phyloP scores from a whole-genome alignment of 257 asterid species.

The Henckelia pumila region DNA sequence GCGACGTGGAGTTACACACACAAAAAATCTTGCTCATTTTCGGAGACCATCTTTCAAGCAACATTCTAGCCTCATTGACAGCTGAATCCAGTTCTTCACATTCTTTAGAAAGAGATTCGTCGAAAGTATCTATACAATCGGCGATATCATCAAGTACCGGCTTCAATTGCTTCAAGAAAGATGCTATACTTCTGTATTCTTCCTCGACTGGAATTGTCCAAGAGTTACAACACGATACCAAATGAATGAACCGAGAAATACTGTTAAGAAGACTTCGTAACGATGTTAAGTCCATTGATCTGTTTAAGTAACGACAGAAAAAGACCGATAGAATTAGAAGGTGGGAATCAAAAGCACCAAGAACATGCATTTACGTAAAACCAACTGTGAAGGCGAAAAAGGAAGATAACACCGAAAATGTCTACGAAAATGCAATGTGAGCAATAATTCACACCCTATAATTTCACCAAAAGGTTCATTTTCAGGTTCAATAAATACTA shows the following conservation, averaged over 20 bases:
- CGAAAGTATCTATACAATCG: conserved; percentile 42
- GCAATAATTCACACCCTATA: background rate
- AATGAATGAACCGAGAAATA: conserved; percentile 84
- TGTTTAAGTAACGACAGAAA: conserved; percentile 30
- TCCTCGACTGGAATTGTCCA: conserved; percentile 63
- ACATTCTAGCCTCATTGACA: conserved; percentile 80
- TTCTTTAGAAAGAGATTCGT: conserved; percentile 47
- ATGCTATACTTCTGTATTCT: conserved; percentile 52
- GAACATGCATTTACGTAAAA: background rate
- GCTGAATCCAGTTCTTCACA: conserved; percentile 78
- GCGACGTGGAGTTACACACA: conserved; percentile 47
- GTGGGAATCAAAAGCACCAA: background rate
- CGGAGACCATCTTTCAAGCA: conserved; percentile 89
- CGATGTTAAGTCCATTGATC: conserved; percentile 76
- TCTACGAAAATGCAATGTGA: background rate
- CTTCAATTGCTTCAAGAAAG: conserved; percentile 66
- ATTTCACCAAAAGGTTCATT: background rate
- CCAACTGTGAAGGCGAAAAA: background rate
- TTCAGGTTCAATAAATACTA: background rate
- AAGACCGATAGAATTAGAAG: conserved; percentile 4
- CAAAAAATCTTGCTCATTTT: conserved; percentile 83
- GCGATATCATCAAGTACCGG: conserved; percentile 61
- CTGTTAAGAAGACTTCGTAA: conserved; percentile 80
- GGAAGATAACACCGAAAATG: background rate
- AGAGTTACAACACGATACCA: conserved; percentile 59